Evolutionary conservation across 495 filamentous ascomycete genomes (phyloP), one percentile per base, ranked within the genome.

Genomic region (Cenococcum geophilum): DNA sequence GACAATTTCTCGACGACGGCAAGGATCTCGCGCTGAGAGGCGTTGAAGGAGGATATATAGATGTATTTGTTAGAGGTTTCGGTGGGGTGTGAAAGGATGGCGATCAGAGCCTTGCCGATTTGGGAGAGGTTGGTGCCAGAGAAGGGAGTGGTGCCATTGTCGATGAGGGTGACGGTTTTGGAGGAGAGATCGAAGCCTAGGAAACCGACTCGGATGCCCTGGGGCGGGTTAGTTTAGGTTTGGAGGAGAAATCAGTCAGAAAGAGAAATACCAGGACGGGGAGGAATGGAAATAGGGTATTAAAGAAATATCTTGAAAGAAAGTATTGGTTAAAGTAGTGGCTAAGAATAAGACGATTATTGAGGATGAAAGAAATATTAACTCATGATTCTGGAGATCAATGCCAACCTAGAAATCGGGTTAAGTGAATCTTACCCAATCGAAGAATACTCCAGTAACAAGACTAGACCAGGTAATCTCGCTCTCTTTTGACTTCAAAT

Each of bases 391-490:
- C n/a, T n/a, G n/a, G n/a, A n/a, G n/a, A n/a, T n/a, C n/a, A n/a
- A n/a, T n/a, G n/a, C n/a, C n/a, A n/a, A n/a, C n/a, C n/a, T n/a
- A n/a, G n/a, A n/a, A n/a, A n/a, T n/a, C n/a, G n/a, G n/a, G n/a
- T 6, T 32, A 23, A 66, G 27, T 32, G 6, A 32, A 32, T 32
- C 65, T 49, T 68, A 75, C 74, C 78, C 77, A 78, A 65, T 82
- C 81, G 57, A 84, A 77, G 65, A 83, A 75, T 12, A 73, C 71
- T 1, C 79, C 78, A 21, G 75, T 74, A 4, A 77, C 73, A 40
- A 84, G 62, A 21, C 68, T 74, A 14, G 75, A 81, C 81, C 80
- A 83, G 48, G 65, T 73, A 40, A 84, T 67, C 1, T 72, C 64
- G 4, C 58, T 55, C 58, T 79, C 72, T 58, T 77, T 78, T 11